These are phyloP conservation scores for Erysimum cheiri DNA, from an alignment of 441 rosid genomes.

Conservation along the genomic window DNA sequence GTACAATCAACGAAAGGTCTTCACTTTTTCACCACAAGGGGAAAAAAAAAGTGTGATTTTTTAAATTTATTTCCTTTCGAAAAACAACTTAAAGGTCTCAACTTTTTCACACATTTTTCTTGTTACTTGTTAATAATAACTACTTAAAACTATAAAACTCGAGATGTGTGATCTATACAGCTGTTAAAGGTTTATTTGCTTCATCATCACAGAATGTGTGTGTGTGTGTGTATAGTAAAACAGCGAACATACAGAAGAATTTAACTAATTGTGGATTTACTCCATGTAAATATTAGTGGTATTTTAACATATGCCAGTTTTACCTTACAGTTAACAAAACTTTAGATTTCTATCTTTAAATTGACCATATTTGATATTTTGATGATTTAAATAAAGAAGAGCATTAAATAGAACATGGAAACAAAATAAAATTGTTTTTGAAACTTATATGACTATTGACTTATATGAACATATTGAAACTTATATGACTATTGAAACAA, in stretches of 20 bases:
- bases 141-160: slow-evolving; percentile 13
- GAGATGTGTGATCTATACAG: slow-evolving; percentile 29
- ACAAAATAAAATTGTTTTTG: too few species aligned
- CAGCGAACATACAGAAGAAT: background rate
- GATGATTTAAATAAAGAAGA: too few species aligned
- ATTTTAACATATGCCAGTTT: too few species aligned
- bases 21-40: slow-evolving; percentile 5
- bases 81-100: slow-evolving; percentile 21
- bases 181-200: slow-evolving; percentile 24
- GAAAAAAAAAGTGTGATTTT: background rate
- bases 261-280: slow-evolving; percentile 16
- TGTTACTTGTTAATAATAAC: slow-evolving; percentile 6
- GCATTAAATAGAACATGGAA: too few species aligned
- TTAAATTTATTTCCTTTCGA: background rate
- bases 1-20: background rate
- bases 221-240: background rate
- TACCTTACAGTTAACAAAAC: too few species aligned
- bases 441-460: too few species aligned
- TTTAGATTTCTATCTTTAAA: too few species aligned
- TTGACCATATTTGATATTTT: too few species aligned
- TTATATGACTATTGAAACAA: too few species aligned
- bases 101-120: slow-evolving; percentile 21
- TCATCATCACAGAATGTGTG: slow-evolving; percentile 21
- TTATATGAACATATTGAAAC: too few species aligned
- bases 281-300: background rate